phyloP scores from a whole-genome alignment of 2,329 filamentous ascomycete genomes.

The Cladosporium halotolerans region DNA sequence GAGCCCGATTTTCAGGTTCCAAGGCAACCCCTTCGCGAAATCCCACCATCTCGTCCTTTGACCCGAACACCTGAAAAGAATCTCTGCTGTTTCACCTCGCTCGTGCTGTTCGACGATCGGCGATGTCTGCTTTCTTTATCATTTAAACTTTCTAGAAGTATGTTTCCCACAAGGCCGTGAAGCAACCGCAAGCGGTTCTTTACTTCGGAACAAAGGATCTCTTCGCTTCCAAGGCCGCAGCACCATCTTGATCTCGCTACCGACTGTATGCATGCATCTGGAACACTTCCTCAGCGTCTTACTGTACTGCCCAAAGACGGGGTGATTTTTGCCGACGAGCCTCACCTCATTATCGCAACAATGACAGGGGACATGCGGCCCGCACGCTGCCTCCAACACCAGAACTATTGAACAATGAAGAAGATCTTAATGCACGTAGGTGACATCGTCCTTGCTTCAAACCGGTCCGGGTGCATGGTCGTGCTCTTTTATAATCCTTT shows the following conservation, averaged over 20 bases:
- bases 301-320: conserved; percentile 3
- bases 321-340: conserved; percentile 11
- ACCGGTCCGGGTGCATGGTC: too few relatives aligned
- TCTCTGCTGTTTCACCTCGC: too few relatives aligned
- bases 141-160: too few relatives aligned
- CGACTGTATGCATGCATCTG: conserved; percentile 17
- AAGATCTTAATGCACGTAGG: background rate
- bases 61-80: too few relatives aligned
- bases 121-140: too few relatives aligned
- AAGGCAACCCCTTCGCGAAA: too few relatives aligned
- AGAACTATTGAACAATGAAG: background rate
- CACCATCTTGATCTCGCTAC: conserved; percentile 23
- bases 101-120: too few relatives aligned
- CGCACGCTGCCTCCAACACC: background rate
- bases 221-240: background rate
- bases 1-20: too few relatives aligned
- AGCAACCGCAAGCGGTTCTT: too few relatives aligned
- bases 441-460: background rate
- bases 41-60: too few relatives aligned
- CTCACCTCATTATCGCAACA: background rate
- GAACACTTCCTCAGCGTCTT: conserved; percentile 5
- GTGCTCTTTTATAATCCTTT: too few relatives aligned
- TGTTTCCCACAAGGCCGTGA: too few relatives aligned
- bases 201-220: background rate
- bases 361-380: background rate